Evolutionary conservation across 805 yeast species (phyloP).

Genomic region (Ogataea nitratoaversa): DNA sequence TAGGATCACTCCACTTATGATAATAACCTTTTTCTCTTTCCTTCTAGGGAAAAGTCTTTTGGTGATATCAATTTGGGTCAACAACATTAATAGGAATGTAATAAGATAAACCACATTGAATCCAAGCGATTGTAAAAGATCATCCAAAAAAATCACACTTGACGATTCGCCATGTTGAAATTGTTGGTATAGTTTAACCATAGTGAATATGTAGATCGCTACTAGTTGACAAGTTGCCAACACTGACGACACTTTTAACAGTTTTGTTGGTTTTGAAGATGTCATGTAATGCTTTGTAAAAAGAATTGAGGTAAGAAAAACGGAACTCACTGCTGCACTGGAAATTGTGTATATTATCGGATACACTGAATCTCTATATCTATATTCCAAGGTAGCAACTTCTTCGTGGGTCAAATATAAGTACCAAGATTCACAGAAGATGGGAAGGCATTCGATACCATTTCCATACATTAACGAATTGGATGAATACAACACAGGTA

Average conservation of each 20-base stretch:
- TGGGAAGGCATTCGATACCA: constrained; percentile 36
- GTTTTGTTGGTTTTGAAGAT: constrained; percentile 54
- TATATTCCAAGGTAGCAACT: constrained; percentile 31
- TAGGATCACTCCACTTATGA: constrained; percentile 53
- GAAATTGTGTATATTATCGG: constrained; percentile 61
- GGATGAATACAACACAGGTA: constrained; percentile 20
- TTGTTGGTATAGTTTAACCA: constrained; percentile 43
- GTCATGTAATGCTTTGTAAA: constrained; percentile 49
- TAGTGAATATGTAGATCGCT: constrained; percentile 44
- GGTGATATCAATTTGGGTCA: constrained; percentile 68
- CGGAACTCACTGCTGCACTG: constrained; percentile 59
- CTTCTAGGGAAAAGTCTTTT: constrained; percentile 65
- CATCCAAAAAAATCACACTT: constrained; percentile 41
- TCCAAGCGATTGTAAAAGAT: constrained; percentile 39
- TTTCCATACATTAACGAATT: constrained; percentile 12
- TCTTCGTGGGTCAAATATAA: constrained; percentile 31
- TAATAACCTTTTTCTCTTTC: constrained; percentile 60
- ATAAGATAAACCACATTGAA: constrained; percentile 57
- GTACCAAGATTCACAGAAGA: constrained; percentile 46
- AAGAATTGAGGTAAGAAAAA: constrained; percentile 59
- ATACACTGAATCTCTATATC: constrained; percentile 51
- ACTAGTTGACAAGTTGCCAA: constrained; percentile 54
- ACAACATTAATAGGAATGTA: constrained; percentile 52
- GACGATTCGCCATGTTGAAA: constrained; percentile 39
- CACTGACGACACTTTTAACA: constrained; percentile 46